Percentiles rank a stretch among this genome's conserved stretches.
These are phyloP conservation scores for Ustilago trichophora DNA, from an alignment of 1,284 basidiomycete genomes.

Conservation along the genomic window DNA sequence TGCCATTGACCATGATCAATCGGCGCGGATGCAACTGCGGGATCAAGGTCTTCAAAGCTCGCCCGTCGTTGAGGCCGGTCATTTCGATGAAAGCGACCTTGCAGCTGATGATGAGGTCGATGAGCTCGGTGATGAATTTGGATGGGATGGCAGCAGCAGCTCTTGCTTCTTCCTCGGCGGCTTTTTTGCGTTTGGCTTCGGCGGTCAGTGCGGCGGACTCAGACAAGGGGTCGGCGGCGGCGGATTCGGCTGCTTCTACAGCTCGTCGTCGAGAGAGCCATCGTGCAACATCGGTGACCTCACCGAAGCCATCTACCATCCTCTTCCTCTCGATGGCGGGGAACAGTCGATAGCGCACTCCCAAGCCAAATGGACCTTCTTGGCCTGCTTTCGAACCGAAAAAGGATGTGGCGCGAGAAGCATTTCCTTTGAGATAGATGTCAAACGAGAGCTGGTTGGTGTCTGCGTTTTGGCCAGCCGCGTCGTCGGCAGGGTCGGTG, in stretches of 20 bases:
- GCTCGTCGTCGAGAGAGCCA: constrained; percentile 65
- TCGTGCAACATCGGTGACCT: constrained; percentile 84
- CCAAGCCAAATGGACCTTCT: constrained; percentile 69
- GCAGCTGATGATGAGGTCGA: constrained; percentile 82
- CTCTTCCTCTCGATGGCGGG: constrained; percentile 93
- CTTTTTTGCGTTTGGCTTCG: constrained; percentile 75
- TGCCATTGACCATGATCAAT: constrained; percentile 61
- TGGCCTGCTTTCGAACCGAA: constrained; percentile 71
- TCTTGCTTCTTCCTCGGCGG: constrained; percentile 21
- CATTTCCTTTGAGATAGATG: constrained; percentile 94
- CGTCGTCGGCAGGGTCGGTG: constrained; percentile 69
- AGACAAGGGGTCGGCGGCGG: constrained; percentile 10
- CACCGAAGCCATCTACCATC: constrained; percentile 92
- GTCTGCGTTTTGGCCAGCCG: constrained; percentile 69
- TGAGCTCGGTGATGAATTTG: constrained; percentile 82
- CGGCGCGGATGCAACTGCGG: constrained; percentile 90
- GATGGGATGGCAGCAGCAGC: constrained; percentile 78
- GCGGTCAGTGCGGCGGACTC: constrained; percentile 7
- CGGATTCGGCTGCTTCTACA: constrained; percentile 46
- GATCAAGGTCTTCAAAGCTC: constrained; percentile 94
- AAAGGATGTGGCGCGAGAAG: constrained; percentile 80
- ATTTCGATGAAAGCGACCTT: constrained; percentile 89
- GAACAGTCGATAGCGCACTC: constrained; percentile 92
- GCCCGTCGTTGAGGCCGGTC: constrained; percentile 93
- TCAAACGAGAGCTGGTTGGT: constrained; percentile 82